Percentiles rank a stretch among this genome's conserved stretches.
Conservation (phyloP, 208 protist genomes). For the Leishmania amazonensis region DNA sequence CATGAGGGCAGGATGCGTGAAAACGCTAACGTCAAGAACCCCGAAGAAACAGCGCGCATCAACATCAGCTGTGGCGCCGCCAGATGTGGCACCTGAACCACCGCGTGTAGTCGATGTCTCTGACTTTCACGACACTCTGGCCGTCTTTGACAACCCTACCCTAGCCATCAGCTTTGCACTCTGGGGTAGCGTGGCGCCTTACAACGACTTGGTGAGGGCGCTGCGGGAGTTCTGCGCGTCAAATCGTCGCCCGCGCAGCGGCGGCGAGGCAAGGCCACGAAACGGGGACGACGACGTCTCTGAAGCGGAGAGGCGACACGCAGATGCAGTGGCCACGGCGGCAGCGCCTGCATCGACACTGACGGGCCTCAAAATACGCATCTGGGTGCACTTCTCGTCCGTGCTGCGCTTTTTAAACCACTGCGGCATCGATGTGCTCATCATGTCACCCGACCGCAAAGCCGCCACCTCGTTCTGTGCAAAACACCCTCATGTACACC, state of each 20-base stretch:
- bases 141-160: slow-evolving; percentile 56
- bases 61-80: not conserved
- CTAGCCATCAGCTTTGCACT: slow-evolving; percentile 59
- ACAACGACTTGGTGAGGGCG: slow-evolving; percentile 58
- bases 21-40: not conserved
- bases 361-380: not conserved
- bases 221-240: slow-evolving; percentile 33
- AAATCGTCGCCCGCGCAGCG: not conserved
- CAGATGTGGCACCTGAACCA: not conserved
- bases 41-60: not conserved
- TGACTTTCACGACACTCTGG: slow-evolving; percentile 42
- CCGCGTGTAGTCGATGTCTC: slow-evolving; percentile 18
- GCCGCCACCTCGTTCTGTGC: slow-evolving; percentile 51
- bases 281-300: not conserved
- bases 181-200: slow-evolving; percentile 51
- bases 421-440: slow-evolving; percentile 47
- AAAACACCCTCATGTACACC: slow-evolving; percentile 31
- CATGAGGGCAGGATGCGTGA: slow-evolving; percentile 17
- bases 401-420: slow-evolving; percentile 52
- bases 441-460: slow-evolving; percentile 35
- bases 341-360: not conserved
- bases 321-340: not conserved
- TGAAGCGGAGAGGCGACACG: not conserved
- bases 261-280: not conserved
- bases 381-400: slow-evolving; percentile 29